Evolutionary conservation across 495 filamentous ascomycete species (phyloP), one percentile per base, ranked within the genome.

Genomic region (Tetracladium marchalianum): DNA sequence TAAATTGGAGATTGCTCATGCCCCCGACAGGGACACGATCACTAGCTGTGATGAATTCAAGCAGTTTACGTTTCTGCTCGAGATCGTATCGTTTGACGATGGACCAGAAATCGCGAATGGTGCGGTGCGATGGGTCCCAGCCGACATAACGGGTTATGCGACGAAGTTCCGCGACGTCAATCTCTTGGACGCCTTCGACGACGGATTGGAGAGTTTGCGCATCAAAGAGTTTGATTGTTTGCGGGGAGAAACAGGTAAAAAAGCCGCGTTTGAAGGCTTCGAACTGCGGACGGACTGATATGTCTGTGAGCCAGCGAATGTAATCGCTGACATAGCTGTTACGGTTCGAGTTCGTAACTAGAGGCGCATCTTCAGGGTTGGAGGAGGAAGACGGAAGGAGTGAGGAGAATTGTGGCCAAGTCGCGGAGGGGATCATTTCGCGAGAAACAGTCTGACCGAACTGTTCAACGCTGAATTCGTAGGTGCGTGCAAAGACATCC

Each of bases 11-110:
- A 49, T 80, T 85, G 49, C 72, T 70, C 49, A 86, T 74, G 10
- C 90, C 90, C 33, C 82, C 86, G 1, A 94, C 84, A 0, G 92
- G 92, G 5, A 97, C 71, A 8, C 92, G 78, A 61, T 95, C 89
- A 61, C 82, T 90, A 4, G 89, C 88, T 17, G 92, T 98, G 17
- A 97, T 90, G 52, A 98, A 98, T 60, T 96, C 89, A 44, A 98
- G 69, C 39, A 98, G 67, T 55, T 73, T 72, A 31, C 77, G 71
- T 56, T 81, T 81, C 67, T 81, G 78, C 39, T 73, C 72, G n/a
- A 82, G 68, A 31, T 80, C 69, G 59, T 80, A 95, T 7, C 59
- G 53, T 45, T 72, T 75, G 5, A 90, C 81, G 8, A 95, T 73
- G 24, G 63, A 69, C 92, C 92, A 98, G 63, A 98, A 96, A 47